Conservation (phyloP, 2,329 filamentous ascomycete genomes). For the Cadophora malorum region DNA sequence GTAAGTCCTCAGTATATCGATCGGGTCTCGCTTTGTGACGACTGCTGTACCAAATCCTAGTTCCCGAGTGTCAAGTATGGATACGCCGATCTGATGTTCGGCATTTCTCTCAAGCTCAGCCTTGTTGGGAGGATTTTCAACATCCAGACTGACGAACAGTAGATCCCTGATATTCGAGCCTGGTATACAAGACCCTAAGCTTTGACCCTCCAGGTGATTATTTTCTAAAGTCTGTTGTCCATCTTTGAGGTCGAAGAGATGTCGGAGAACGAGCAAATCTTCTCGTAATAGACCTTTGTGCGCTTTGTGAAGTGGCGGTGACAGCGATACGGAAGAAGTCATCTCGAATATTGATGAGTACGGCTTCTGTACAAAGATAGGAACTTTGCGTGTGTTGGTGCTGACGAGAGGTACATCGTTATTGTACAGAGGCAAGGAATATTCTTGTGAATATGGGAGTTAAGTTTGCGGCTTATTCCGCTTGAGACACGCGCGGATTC, state of each 20-base stretch:
- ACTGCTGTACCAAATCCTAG: background rate
- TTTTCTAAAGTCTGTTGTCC: conserved; percentile 12
- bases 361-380: background rate
- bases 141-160: conserved; percentile 16
- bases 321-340: background rate
- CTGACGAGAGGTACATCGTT: background rate
- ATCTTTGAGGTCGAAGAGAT: conserved; percentile 20
- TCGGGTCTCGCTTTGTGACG: background rate
- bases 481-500: background rate
- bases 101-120: background rate
- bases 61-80: conserved; percentile 21
- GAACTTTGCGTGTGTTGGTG: background rate
- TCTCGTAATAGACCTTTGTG: conserved; percentile 24
- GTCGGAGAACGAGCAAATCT: conserved; percentile 24
- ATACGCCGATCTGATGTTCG: conserved; percentile 16
- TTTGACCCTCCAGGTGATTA: background rate
- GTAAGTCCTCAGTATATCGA: background rate
- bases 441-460: background rate
- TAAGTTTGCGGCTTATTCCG: background rate
- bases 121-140: conserved; percentile 11
- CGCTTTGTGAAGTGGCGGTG: conserved; percentile 21
- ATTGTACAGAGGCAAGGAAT: background rate
- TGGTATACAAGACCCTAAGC: background rate
- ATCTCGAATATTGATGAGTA: background rate
- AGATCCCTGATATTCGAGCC: conserved; percentile 12